A percentile compares a stretch with the other conserved stretches of the same genome.
Conservation (phyloP, 2,329 filamentous ascomycete species). For the Raffaelea deltoideospora region DNA sequence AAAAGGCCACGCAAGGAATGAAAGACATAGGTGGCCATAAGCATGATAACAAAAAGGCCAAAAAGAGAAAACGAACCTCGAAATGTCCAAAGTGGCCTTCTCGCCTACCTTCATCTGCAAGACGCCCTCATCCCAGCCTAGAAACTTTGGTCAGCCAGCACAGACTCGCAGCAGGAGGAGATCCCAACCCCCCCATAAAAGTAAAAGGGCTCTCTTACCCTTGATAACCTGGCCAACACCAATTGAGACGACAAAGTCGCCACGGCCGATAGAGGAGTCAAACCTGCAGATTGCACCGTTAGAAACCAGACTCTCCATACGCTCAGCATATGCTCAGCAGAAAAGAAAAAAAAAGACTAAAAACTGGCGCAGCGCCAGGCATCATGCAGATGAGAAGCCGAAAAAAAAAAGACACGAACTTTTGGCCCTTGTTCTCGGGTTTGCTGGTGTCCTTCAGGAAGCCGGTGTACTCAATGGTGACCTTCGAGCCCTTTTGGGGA, state of each 20-base stretch:
- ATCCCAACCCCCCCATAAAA: too few species aligned
- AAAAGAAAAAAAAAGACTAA: too few species aligned
- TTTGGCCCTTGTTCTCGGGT: conserved; percentile 48
- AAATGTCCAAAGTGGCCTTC: conserved; percentile 73
- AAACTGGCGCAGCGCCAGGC: too few species aligned
- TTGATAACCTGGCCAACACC: conserved; percentile 75
- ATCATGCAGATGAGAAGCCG: too few species aligned
- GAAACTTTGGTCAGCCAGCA: conserved; percentile 2
- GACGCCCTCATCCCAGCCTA: conserved; percentile 80
- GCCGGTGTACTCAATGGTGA: conserved; percentile 85
- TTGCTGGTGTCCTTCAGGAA: conserved; percentile 56
- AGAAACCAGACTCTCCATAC: too few species aligned
- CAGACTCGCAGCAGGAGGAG: too few species aligned
- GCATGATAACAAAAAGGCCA: not conserved
- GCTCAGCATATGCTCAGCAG: too few species aligned
- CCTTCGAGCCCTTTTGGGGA: conserved; percentile 52
- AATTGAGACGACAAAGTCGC: conserved; percentile 63
- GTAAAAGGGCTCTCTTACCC: conserved; percentile 37
- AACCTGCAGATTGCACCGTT: conserved; percentile 52
- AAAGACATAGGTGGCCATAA: not conserved
- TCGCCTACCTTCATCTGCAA: conserved; percentile 78
- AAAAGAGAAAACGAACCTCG: conserved; percentile 30
- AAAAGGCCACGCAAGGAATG: too few species aligned
- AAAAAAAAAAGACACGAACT: conserved; percentile 38
- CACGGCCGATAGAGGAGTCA: conserved; percentile 68